Evolutionary conservation across 2,329 filamentous ascomycete species (phyloP), one percentile per base, ranked within the genome.

Genomic region (Fonsecaea multimorphosa): DNA sequence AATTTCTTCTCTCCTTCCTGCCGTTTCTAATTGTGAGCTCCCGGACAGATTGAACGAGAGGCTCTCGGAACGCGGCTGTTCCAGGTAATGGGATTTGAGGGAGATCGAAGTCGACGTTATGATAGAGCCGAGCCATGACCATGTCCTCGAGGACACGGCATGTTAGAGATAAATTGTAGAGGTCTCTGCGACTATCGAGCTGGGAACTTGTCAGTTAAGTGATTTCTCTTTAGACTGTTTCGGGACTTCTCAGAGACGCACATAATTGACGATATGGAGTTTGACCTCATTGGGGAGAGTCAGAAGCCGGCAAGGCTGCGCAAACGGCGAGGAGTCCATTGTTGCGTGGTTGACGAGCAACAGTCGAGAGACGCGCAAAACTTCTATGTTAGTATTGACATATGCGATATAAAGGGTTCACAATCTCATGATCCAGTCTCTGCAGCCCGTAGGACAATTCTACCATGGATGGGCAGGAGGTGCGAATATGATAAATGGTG

Each of bases 151-250:
- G 61, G 52, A 61, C 49, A 54, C 69, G 67, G 55, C 69, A 72
- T 53, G 71, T 70, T 58, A 61, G 62, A 5, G 68, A 72, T 1
- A 73, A 49, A 53, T 72, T 71, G 61, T 70, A 72, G 19, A 73
- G 63, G 51, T 73, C 71, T 60, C 69, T 66, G 29, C 66, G 66
- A 11, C 40, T 64, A 31, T 69, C 65, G 31, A 73, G 54, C 71
- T 73, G 38, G 12, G 34, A 7, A 1, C 3, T 12, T 32, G 53
- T 69, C 38, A 70, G 68, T 22, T 24, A 27, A 29, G 19, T n/a
- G n/a, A 6, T 16, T 44, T 32, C 32, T 24, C 12, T 32, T 22
- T 5, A n/a, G 44, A 51, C 12, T 36, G 29, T 31, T 31, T 31
- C 29, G 3, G 29, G 29, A 31, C 3, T 59, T 52, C 22, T 8